Conservation (phyloP, 495 filamentous ascomycete species). For the Talaromyces trachyspermus region DNA sequence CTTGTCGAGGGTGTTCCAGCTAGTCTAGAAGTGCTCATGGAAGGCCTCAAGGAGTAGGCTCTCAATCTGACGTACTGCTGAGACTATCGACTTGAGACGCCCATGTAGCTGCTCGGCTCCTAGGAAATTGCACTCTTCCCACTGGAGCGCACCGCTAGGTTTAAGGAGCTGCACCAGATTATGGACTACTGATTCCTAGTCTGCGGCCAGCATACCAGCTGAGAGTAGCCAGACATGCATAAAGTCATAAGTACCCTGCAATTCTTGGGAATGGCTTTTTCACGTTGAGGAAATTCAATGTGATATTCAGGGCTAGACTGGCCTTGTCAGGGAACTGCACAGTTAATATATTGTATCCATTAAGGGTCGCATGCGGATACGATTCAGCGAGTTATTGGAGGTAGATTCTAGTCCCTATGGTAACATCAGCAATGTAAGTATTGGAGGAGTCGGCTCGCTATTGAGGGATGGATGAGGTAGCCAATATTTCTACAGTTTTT, state of each 20-base stretch:
- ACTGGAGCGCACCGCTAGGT: background rate
- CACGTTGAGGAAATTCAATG: background rate
- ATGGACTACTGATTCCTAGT: background rate
- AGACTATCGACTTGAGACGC: background rate
- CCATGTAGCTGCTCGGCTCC: background rate
- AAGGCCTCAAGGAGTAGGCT: background rate
- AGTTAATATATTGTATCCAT: background rate
- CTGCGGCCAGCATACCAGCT: background rate
- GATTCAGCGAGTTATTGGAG: background rate
- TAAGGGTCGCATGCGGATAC: background rate
- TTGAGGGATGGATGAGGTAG: background rate
- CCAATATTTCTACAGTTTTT: background rate
- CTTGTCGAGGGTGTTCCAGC: background rate
- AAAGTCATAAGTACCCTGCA: background rate
- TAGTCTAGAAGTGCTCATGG: background rate
- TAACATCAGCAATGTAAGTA: background rate
- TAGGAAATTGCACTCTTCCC: background rate
- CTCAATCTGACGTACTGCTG: background rate
- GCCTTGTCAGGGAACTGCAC: background rate
- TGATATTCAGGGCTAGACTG: background rate
- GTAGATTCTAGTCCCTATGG: background rate
- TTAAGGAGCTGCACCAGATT: background rate
- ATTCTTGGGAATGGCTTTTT: background rate
- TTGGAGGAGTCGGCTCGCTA: background rate
- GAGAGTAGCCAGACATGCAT: background rate